Base-by-base conservation (phyloP, 1,139 yeast genomes). In the Scheffersomyces cryptocercus region DNA sequence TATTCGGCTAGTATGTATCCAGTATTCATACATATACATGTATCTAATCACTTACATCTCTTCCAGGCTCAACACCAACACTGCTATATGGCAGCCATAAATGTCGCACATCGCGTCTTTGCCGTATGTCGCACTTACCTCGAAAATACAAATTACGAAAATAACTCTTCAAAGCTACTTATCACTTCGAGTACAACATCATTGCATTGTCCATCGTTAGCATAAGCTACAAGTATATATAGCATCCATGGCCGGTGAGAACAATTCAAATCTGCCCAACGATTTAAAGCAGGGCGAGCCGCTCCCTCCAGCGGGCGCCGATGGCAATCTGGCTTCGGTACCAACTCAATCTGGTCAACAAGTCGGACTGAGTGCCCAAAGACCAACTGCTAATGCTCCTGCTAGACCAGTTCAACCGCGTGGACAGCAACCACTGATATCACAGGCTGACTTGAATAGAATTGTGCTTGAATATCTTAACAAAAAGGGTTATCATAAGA, bases 401-500 rank as follows among this genome's bases (percentile, higher is more conserved):
- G 39, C 50, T 8, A 39, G 53, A 34, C 52, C 44, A 13, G 46
- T 49, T 4, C 54, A 40, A 40, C 37, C 53, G 9, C 43, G 62
- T 33, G 51, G 51, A n/a, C 60, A 56, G 16, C 73, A 65, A 46
- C 70, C 73, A 11, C 77, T 70, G 51, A 67, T 68, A 40, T 72
- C 79, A 2, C 91, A 85, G 42, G 89, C 91, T 1, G 97, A 91
- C 63, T 74, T 91, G 64, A 89, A 91, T 64, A 73, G 95, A 53
- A 88, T 91, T 59, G 98, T 93, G 30, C 74, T 93, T 56, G 99
- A 93, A 56, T 93, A 93, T 57, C 77, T 95, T 52, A 88, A 84
- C 63, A 91, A 93, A 60, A 90, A 91, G 62, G 99, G 99, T 3
- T 95, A 89, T 59, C 91, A 89, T 52, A 81, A 86, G 53, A 91